Evolutionary conservation across 2,329 filamentous ascomycete genomes (phyloP).

Genomic region (Cladophialophora yegresii): DNA sequence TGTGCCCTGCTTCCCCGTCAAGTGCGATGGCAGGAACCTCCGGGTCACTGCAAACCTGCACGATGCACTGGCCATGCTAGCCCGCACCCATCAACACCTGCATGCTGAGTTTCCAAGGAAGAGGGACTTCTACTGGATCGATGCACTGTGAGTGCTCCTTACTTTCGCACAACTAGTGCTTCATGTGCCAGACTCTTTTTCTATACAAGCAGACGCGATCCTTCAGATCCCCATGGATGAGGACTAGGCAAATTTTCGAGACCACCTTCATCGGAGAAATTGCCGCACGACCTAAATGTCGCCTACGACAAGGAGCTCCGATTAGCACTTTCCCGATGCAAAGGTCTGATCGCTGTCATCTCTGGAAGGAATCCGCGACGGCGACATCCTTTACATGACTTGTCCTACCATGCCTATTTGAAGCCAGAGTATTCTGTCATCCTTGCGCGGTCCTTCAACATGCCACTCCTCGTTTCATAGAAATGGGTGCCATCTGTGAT

Average conservation of each 20-base stretch:
- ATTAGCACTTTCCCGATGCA: background rate
- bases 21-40: slow-evolving; percentile 14
- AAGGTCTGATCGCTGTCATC: too few relatives aligned
- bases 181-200: background rate
- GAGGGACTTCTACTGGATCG: slow-evolving; percentile 28
- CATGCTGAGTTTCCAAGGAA: background rate
- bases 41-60: slow-evolving; percentile 16
- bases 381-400: background rate
- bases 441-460: background rate
- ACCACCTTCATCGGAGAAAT: background rate
- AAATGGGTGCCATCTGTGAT: background rate
- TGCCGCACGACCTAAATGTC: background rate
- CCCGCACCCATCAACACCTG: background rate
- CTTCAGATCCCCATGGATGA: background rate
- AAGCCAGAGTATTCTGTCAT: background rate
- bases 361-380: background rate
- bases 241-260: background rate
- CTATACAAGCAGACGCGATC: background rate
- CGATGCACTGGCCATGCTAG: slow-evolving; percentile 12
- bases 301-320: background rate
- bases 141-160: slow-evolving; percentile 22
- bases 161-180: background rate
- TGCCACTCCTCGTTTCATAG: background rate
- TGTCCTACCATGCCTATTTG: background rate
- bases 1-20: slow-evolving; percentile 14